phyloP scores from a whole-genome alignment of 2,329 filamentous ascomycete species.

The Magnaporthiopsis rhizophila region DNA sequence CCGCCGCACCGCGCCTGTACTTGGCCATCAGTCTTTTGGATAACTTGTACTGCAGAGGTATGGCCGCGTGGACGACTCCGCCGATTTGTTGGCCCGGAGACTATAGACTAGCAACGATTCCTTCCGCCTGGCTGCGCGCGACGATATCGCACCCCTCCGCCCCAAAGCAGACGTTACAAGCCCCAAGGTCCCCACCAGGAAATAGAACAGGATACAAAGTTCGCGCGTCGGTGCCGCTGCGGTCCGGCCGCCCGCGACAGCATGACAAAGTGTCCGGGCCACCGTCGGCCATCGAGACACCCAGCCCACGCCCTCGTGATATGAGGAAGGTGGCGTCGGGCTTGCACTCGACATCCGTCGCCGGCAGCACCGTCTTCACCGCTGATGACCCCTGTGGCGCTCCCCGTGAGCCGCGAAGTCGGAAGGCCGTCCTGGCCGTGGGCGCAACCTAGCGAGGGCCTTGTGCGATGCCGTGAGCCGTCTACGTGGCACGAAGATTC shows the following conservation, averaged over 20 bases:
- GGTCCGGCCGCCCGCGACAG: conserved; percentile 21
- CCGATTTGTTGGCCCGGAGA: conserved; percentile 15
- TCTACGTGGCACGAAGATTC: too few relatives aligned
- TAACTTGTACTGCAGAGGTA: conserved; percentile 15
- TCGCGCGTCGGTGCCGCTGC: neutral
- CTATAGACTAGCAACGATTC: conserved; percentile 8
- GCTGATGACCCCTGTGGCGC: neutral
- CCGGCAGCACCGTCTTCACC: neutral
- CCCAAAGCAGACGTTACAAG: conserved; percentile 8
- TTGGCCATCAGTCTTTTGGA: conserved; percentile 19
- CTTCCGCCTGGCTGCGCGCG: conserved; percentile 3
- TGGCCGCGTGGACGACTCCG: conserved; percentile 18
- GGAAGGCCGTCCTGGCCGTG: too few relatives aligned
- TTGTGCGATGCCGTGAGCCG: too few relatives aligned
- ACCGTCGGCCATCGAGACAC: conserved; percentile 25
- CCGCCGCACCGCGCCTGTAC: conserved; percentile 25
- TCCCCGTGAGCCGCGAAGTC: too few relatives aligned
- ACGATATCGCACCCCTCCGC: conserved; percentile 13
- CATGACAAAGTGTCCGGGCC: conserved; percentile 29
- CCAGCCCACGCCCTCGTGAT: conserved; percentile 29
- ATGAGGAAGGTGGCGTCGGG: conserved; percentile 23
- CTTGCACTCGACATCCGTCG: neutral
- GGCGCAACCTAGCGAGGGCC: too few relatives aligned
- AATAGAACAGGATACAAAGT: too few relatives aligned
- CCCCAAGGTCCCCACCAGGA: neutral